Evolutionary conservation across 208 protist species (phyloP).

Genomic region (Leishmania arabica): DNA sequence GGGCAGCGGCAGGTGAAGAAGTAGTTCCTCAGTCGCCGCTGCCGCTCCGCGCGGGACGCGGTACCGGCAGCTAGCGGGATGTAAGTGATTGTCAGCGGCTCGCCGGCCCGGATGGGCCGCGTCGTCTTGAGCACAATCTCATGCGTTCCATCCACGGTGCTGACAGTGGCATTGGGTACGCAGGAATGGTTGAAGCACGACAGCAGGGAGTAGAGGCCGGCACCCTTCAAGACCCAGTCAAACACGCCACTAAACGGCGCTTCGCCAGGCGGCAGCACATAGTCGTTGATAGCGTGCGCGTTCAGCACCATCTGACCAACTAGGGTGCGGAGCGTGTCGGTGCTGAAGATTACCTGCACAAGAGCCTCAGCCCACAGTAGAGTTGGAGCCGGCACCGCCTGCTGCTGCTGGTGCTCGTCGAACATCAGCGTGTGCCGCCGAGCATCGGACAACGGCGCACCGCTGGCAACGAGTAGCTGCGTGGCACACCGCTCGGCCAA

Average conservation of each 20-base stretch:
- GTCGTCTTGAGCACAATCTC: conserved; percentile 65
- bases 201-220: conserved; percentile 72
- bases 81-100: conserved; percentile 78
- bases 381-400: neutral
- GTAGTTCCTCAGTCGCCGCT: conserved; percentile 55
- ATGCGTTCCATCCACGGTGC: conserved; percentile 47
- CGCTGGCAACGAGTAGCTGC: conserved; percentile 27
- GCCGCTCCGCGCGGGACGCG: conserved; percentile 37
- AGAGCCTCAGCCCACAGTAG: conserved; percentile 51
- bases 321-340: conserved; percentile 64
- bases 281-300: conserved; percentile 73
- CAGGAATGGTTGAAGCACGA: conserved; percentile 84
- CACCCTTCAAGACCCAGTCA: conserved; percentile 69
- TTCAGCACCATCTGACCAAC: conserved; percentile 76
- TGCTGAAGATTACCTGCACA: conserved; percentile 47
- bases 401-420: neutral
- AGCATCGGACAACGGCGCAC: neutral
- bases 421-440: neutral
- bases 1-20: conserved; percentile 78
- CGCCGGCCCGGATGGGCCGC: conserved; percentile 42
- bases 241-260: conserved; percentile 9
- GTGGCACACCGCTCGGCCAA: conserved; percentile 36
- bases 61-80: conserved; percentile 52
- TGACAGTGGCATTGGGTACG: conserved; percentile 60
- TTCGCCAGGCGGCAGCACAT: conserved; percentile 13